A percentile compares a stretch with the other conserved stretches of the same genome.
Conservation (phyloP, 2,329 filamentous ascomycete species). For the Cytospora piceae region DNA sequence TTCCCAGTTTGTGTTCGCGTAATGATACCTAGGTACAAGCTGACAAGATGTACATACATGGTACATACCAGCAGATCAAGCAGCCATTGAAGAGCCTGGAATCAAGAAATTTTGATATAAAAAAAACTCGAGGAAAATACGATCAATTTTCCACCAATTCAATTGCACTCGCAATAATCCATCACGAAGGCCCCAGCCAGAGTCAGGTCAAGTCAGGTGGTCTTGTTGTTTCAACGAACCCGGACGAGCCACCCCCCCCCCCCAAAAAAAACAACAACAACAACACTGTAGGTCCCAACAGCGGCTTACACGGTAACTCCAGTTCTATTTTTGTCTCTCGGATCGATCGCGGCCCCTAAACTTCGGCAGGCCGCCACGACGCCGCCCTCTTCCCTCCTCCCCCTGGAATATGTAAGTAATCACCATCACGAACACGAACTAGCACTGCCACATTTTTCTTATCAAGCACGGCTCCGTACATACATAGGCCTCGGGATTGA, state of each 20-base stretch:
- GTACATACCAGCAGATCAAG: not conserved
- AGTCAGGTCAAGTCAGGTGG: not conserved
- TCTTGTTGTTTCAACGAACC: not conserved
- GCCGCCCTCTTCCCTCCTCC: not conserved
- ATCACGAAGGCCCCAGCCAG: not conserved
- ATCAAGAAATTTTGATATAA: too few species aligned
- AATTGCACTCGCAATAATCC: too few species aligned
- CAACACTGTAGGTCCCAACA: not conserved
- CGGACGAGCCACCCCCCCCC: not conserved
- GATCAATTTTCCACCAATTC: too few species aligned
- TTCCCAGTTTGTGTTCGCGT: not conserved
- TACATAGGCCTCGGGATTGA: not conserved
- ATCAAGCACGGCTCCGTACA: not conserved
- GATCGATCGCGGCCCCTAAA: not conserved
- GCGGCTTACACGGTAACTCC: not conserved
- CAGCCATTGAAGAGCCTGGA: not conserved
- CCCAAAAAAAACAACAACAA: too few species aligned
- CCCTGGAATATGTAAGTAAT: not conserved
- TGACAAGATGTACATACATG: not conserved
- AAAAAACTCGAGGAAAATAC: too few species aligned
- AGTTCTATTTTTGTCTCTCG: conserved; percentile 1
- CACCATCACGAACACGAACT: not conserved
- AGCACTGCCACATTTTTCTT: not conserved
- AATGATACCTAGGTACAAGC: not conserved
- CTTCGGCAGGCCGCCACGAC: not conserved